A percentile compares a stretch with the other conserved stretches of the same genome.
phyloP scores from a whole-genome alignment of 208 protist genomes.

The Trypanosoma lewisi region DNA sequence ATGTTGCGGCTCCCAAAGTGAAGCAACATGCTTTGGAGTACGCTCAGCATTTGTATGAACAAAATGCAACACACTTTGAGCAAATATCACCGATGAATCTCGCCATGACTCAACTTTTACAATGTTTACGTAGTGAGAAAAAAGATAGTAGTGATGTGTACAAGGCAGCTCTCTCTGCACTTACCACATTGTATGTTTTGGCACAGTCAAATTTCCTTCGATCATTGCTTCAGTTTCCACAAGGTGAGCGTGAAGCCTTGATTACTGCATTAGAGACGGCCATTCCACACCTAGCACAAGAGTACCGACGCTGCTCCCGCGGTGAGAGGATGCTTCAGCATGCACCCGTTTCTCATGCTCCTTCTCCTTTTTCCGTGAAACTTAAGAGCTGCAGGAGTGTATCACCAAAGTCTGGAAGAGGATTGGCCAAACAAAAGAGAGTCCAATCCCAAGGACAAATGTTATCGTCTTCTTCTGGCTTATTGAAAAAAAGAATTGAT shows the following conservation, averaged over 20 bases:
- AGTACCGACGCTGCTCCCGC: conserved; percentile 12
- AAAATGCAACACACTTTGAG: conserved; percentile 21
- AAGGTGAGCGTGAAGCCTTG: conserved; percentile 14
- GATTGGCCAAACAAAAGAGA: not conserved
- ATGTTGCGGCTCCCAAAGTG: conserved; percentile 24
- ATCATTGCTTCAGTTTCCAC: conserved; percentile 10
- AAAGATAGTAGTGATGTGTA: conserved; percentile 8
- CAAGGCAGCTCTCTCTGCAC: conserved; percentile 11
- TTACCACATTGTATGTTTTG: conserved; percentile 15
- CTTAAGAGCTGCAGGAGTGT: not conserved
- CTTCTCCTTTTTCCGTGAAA: conserved; percentile 9
- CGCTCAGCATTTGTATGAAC: conserved; percentile 28
- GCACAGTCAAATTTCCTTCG: conserved; percentile 10
- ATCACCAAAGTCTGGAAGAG: not conserved
- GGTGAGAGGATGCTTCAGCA: conserved; percentile 16
- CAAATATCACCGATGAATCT: conserved; percentile 21
- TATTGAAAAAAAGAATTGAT: too few relatives aligned
- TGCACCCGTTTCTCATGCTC: not conserved
- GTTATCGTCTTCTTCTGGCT: not conserved
- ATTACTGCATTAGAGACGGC: conserved; percentile 13
- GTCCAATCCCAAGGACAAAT: not conserved
- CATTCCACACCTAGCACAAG: conserved; percentile 23
- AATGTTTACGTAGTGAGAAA: conserved; percentile 7
- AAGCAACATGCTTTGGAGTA: conserved; percentile 34
- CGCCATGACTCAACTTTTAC: conserved; percentile 13